Conservation (phyloP, 2,329 filamentous ascomycete genomes). For the Penicillium sp. region DNA sequence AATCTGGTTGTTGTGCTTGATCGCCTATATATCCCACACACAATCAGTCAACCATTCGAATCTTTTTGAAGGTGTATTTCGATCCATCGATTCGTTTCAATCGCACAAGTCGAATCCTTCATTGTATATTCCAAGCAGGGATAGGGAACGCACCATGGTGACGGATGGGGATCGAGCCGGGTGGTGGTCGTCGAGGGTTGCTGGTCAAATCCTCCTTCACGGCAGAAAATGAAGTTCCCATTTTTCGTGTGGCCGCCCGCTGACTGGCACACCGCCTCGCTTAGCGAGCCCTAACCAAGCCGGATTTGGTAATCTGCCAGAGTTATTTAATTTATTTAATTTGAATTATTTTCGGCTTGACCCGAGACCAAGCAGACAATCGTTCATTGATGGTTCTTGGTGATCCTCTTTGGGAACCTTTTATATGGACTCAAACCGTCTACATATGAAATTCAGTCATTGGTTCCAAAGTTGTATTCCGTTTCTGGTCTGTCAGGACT, state of each 20-base stretch:
- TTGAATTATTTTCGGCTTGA: neutral
- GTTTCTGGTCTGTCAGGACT: neutral
- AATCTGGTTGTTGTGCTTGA: conserved; percentile 99
- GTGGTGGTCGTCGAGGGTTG: conserved; percentile 45
- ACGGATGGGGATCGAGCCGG: conserved; percentile 53
- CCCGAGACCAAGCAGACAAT: neutral
- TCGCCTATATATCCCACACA: conserved; percentile 61
- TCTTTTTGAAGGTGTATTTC: conserved; percentile 7
- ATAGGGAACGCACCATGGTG: conserved; percentile 47
- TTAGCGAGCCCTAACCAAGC: conserved; percentile 45
- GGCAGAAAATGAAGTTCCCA: conserved; percentile 33
- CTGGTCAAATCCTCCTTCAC: conserved; percentile 45
- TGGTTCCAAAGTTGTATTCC: conserved; percentile 5
- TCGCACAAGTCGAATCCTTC: conserved; percentile 14
- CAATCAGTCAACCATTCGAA: conserved; percentile 23
- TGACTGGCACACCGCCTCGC: conserved; percentile 40
- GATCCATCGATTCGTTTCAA: conserved; percentile 11
- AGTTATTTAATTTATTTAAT: conserved; percentile 3
- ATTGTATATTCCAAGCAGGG: conserved; percentile 15
- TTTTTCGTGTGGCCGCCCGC: conserved; percentile 45
- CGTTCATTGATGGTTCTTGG: neutral
- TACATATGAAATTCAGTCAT: neutral
- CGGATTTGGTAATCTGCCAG: conserved; percentile 26
- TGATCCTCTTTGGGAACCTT: neutral
- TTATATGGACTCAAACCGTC: neutral